A percentile compares a stretch with the other conserved stretches of the same genome.
phyloP scores from a whole-genome alignment of 768 basidiomycete genomes.

The Pleurotus pulmonarius region DNA sequence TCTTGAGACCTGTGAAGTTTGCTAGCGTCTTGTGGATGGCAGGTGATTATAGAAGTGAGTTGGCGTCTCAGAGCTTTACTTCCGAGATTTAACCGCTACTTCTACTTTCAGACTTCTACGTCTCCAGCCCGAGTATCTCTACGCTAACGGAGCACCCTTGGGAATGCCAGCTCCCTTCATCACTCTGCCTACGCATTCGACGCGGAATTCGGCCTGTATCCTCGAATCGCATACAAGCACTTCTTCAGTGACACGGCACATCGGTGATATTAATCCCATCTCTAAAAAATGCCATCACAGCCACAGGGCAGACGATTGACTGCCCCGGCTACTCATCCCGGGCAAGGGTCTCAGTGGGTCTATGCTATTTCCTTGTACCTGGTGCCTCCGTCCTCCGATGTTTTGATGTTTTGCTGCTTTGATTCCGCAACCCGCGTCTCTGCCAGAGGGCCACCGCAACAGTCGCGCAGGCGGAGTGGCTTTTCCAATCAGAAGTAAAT shows the following conservation, averaged over 20 bases:
- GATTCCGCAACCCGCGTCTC: conserved; percentile 3
- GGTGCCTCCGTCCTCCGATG: neutral
- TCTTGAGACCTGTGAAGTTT: neutral
- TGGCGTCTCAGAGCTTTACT: neutral
- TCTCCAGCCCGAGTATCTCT: neutral
- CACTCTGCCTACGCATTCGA: neutral
- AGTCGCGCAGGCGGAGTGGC: neutral
- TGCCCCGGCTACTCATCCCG: neutral
- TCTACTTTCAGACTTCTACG: neutral
- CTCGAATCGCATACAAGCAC: neutral
- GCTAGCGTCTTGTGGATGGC: neutral
- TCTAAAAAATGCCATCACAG: neutral
- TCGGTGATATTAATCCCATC: neutral
- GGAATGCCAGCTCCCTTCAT: neutral
- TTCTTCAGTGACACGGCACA: neutral
- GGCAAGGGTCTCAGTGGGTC: neutral
- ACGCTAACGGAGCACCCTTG: neutral
- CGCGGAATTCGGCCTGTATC: neutral
- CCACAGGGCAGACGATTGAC: conserved; percentile 1
- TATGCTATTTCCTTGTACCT: neutral
- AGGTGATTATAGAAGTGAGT: neutral
- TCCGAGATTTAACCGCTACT: neutral
- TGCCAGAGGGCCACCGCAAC: neutral
- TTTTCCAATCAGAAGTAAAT: conserved; percentile 4
- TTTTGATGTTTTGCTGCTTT: neutral